A percentile compares a stretch with the other conserved stretches of the same genome.
Evolutionary conservation across 1,284 basidiomycete species (phyloP).

Genomic region (Porogramme epimiltina): DNA sequence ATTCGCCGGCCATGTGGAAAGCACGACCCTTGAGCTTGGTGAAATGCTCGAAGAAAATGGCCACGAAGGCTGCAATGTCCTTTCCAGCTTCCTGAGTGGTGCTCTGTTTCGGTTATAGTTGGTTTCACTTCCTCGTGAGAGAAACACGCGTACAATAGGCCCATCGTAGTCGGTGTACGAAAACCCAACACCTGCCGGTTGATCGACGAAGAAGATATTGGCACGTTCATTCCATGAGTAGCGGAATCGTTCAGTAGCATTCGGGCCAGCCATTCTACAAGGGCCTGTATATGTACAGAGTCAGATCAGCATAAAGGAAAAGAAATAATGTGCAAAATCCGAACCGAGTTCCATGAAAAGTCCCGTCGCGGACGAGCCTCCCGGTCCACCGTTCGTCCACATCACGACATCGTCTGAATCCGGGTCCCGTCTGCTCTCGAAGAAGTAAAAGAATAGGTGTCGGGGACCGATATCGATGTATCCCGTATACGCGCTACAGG

Average conservation of each 20-base stretch:
- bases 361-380: constrained; percentile 57
- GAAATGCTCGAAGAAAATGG: constrained; percentile 76
- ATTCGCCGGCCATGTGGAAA: constrained; percentile 77
- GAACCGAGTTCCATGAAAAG: constrained; percentile 49
- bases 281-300: constrained; percentile 34
- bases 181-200: constrained; percentile 66
- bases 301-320: neutral
- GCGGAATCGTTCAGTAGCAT: constrained; percentile 49
- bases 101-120: too few relatives aligned
- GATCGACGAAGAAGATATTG: constrained; percentile 73
- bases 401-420: constrained; percentile 66
- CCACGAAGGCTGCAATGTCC: constrained; percentile 69
- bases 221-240: constrained; percentile 72
- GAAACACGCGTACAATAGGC: too few relatives aligned
- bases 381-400: constrained; percentile 65
- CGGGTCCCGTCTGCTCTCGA: constrained; percentile 74
- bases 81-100: constrained; percentile 68
- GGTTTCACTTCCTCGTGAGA: too few relatives aligned
- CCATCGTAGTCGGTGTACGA: constrained; percentile 74
- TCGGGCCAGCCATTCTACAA: constrained; percentile 36
- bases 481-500: constrained; percentile 37
- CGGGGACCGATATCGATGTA: constrained; percentile 72
- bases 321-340: too few relatives aligned
- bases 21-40: constrained; percentile 60
- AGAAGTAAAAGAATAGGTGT: constrained; percentile 80